Percentiles rank a stretch among this genome's conserved stretches.
Conservation (phyloP, 768 basidiomycete species). For the Lactifluus piperatus region DNA sequence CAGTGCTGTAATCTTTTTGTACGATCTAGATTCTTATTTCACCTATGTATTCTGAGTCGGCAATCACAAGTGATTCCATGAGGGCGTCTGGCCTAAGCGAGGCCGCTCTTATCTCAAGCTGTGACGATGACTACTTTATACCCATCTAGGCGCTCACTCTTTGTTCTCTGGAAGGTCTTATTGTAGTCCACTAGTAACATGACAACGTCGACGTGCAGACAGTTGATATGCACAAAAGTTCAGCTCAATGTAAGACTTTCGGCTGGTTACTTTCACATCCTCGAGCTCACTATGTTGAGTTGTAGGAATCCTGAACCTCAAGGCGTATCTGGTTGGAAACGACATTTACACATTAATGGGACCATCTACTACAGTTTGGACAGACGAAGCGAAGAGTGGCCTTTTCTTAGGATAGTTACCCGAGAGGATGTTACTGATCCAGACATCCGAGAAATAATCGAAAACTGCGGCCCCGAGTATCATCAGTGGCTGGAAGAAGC, state of each 20-base stretch:
- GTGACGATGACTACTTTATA: neutral
- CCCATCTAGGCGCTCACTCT: neutral
- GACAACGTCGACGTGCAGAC: neutral
- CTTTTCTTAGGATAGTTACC: neutral
- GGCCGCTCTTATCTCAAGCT: neutral
- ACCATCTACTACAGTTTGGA: slow-evolving; percentile 7
- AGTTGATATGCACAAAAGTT: neutral
- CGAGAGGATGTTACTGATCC: neutral
- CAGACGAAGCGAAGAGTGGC: neutral
- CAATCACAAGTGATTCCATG: neutral
- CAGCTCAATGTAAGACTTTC: slow-evolving; percentile 1
- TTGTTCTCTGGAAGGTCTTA: neutral
- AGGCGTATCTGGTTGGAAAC: neutral
- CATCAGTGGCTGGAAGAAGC: slow-evolving; percentile 9
- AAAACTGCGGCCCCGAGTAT: neutral
- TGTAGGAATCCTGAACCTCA: neutral
- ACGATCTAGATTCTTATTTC: slow-evolving; percentile 14
- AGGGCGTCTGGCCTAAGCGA: neutral
- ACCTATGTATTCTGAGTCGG: neutral
- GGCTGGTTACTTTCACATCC: neutral
- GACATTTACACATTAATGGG: slow-evolving; percentile 4
- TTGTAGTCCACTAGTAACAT: neutral
- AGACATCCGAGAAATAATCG: neutral
- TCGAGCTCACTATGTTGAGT: neutral
- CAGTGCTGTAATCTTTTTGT: slow-evolving; percentile 18